These are phyloP conservation scores for Trypanosoma cruzi DNA, from an alignment of 208 protist species.

Conservation along the genomic window DNA sequence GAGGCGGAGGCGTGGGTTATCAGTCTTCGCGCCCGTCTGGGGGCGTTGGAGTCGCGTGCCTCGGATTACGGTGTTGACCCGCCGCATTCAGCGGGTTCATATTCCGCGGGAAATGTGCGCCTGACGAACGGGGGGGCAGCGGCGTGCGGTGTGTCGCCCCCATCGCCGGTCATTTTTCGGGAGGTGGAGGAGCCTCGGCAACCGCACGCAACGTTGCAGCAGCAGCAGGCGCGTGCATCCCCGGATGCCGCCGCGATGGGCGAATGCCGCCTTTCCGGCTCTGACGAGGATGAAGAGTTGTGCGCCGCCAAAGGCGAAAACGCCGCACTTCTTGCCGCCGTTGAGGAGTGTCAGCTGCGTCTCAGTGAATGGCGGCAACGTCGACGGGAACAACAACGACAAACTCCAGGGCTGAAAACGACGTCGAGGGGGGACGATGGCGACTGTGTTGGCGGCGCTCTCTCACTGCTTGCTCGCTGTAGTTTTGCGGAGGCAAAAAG, in stretches of 20 bases:
- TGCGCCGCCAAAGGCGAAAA: neutral
- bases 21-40: neutral
- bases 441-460: neutral
- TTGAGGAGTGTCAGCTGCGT: neutral
- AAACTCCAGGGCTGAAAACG: neutral
- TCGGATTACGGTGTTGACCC: neutral
- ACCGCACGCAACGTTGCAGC: neutral
- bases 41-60: neutral
- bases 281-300: neutral
- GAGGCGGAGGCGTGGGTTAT: neutral
- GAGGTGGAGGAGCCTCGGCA: slow-evolving; percentile 8
- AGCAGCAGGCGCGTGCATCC: too few species aligned
- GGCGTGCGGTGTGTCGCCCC: too few species aligned
- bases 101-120: too few species aligned
- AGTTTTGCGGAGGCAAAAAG: neutral
- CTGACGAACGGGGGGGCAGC: too few species aligned
- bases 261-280: too few species aligned
- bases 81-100: neutral
- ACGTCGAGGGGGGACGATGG: neutral
- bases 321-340: neutral
- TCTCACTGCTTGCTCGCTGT: neutral
- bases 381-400: neutral
- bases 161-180: neutral
- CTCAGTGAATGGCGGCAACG: neutral
- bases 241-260: neutral